phyloP scores from a whole-genome alignment of 225 moss, liverwort and hornwort species.

The Lunularia cruciata region DNA sequence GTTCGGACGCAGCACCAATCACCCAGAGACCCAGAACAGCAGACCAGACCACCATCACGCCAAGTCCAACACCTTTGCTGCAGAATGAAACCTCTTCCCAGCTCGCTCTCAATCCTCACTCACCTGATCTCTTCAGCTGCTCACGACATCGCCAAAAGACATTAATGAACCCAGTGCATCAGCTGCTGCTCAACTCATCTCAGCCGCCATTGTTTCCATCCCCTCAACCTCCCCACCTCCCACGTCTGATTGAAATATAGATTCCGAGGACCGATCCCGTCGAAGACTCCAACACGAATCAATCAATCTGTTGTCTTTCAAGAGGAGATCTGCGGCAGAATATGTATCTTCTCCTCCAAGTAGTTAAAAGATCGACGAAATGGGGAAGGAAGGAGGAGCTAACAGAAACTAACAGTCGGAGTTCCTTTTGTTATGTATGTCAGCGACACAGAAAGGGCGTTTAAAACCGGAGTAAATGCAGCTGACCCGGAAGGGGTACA shows the following conservation, averaged over 20 bases:
- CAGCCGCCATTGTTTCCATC: not conserved
- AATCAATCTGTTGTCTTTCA: not conserved
- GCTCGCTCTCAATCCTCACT: not conserved
- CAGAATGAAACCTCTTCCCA: not conserved
- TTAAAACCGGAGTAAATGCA: slow-evolving; percentile 20
- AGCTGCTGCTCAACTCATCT: slow-evolving; percentile 4
- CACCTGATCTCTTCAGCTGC: not conserved
- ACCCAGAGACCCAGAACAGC: not conserved
- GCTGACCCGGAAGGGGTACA: not conserved
- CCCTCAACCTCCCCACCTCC: not conserved
- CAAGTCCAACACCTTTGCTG: not conserved
- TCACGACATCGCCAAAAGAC: not conserved
- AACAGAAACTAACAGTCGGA: not conserved
- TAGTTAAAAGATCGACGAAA: not conserved
- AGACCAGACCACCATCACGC: not conserved
- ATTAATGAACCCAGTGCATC: not conserved
- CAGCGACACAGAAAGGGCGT: not conserved
- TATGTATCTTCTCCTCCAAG: not conserved
- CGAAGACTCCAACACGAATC: not conserved
- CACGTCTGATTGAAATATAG: not conserved
- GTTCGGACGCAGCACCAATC: no score
- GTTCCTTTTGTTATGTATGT: not conserved
- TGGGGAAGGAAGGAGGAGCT: not conserved
- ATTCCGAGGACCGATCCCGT: not conserved
- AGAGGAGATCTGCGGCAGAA: not conserved